Evolutionary conservation across 306 rosid genomes (phyloP).

Genomic region (Lathyrus oleraceus): DNA sequence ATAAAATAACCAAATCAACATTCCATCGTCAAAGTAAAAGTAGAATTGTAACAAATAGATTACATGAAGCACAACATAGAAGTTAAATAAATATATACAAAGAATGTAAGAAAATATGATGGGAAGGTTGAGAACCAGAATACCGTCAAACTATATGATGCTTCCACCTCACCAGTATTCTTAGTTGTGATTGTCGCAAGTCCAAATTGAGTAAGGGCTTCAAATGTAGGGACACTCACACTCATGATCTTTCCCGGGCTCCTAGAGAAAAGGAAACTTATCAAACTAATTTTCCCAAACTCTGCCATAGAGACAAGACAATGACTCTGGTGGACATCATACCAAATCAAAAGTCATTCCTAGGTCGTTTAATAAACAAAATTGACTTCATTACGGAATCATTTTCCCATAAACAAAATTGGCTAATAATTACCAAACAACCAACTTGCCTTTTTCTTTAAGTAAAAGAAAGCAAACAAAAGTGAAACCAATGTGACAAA

Average conservation of each 20-base stretch:
- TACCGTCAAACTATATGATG: conserved; percentile 96
- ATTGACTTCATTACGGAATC: background rate
- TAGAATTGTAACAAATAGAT: conserved; percentile 17
- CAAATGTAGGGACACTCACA: conserved; percentile 79
- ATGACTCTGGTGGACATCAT: background rate
- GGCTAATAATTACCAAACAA: background rate
- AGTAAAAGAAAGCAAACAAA: background rate
- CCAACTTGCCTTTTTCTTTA: background rate
- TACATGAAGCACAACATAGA: conserved; percentile 14
- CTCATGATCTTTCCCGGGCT: conserved; percentile 87
- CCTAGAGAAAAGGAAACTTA: conserved; percentile 46
- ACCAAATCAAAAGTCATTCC: conserved; percentile 25
- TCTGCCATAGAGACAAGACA: background rate
- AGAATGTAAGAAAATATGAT: conserved; percentile 9
- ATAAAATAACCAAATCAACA: conserved; percentile 14
- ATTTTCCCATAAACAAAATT: background rate
- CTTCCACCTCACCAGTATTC: conserved; percentile 93
- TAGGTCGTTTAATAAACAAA: conserved; percentile 2
- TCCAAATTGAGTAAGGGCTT: conserved; percentile 89
- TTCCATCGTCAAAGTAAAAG: conserved; percentile 4
- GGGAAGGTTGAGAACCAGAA: conserved; percentile 30
- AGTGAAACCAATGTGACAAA: conserved; percentile 12
- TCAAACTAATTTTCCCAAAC: conserved; percentile 9
- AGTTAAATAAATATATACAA: background rate
- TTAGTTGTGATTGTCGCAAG: conserved; percentile 72